Conservation (phyloP, 1,139 yeast species). For the Kluyveromyces marxianus region DNA sequence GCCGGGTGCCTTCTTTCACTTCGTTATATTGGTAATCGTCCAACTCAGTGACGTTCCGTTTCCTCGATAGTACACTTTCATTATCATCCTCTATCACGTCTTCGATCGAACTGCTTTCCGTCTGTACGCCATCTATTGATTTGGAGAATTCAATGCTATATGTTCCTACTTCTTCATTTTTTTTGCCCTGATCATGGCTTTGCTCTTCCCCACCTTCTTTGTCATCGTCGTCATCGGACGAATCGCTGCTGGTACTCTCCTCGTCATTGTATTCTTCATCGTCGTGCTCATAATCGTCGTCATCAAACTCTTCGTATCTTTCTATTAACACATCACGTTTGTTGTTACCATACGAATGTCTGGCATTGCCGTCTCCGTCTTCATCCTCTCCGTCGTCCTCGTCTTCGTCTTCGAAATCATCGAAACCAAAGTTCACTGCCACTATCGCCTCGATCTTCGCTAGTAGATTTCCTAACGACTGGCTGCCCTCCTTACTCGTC, state of each 20-base stretch:
- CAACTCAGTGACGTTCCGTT: constrained; percentile 22
- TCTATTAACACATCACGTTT: constrained; percentile 7
- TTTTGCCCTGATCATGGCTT: not conserved
- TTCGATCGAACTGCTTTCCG: not conserved
- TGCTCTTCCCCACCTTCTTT: not conserved
- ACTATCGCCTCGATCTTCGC: constrained; percentile 29
- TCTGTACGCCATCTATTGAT: no score
- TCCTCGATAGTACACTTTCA: constrained; percentile 11
- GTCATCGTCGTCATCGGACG: not conserved
- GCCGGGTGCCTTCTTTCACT: constrained; percentile 2
- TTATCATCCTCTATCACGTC: constrained; percentile 11
- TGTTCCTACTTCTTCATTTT: no score
- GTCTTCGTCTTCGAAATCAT: constrained; percentile 22
- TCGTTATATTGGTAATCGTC: constrained; percentile 21
- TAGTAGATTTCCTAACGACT: constrained; percentile 19
- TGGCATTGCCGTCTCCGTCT: constrained; percentile 5
- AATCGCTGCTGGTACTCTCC: not conserved
- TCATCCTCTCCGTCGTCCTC: constrained; percentile 12
- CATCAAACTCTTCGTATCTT: constrained; percentile 9
- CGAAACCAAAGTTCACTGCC: constrained; percentile 26
- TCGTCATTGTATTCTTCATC: constrained; percentile 4
- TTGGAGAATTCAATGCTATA: no score
- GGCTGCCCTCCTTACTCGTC: constrained; percentile 25
- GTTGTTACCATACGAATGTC: constrained; percentile 7
- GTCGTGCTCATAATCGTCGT: not conserved